Conservation (phyloP, 495 filamentous ascomycete genomes). For the Chaetomium tenue region DNA sequence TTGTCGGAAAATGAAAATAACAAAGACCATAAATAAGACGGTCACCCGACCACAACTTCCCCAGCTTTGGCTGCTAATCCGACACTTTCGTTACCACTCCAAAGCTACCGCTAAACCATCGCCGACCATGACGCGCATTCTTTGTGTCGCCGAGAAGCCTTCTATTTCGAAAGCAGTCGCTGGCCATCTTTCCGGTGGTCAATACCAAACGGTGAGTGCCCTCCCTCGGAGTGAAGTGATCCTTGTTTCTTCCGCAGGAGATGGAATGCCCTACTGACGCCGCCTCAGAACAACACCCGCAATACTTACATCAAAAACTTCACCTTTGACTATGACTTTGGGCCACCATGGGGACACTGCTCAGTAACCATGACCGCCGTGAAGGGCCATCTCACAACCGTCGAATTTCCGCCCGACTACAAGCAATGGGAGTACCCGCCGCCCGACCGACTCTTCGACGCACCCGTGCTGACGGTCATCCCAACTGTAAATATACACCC, state of each 20-base stretch:
- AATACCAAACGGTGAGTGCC: conserved; percentile 62
- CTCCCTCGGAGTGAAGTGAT: too few species aligned
- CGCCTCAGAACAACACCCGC: conserved; percentile 50
- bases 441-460: conserved; percentile 78
- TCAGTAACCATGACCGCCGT: conserved; percentile 91
- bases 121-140: conserved; percentile 52
- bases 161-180: conserved; percentile 94
- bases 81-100: neutral
- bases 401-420: conserved; percentile 69
- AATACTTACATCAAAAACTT: conserved; percentile 91
- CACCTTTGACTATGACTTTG: conserved; percentile 84
- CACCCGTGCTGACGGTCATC: conserved; percentile 65
- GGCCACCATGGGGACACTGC: conserved; percentile 73
- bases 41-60: neutral
- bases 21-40: neutral
- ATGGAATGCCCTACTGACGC: neutral
- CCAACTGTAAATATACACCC: conserved; percentile 52
- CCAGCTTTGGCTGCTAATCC: conserved; percentile 2
- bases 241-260: neutral
- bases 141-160: conserved; percentile 97
- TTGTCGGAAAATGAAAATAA: conserved; percentile 11
- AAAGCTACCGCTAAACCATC: neutral
- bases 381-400: conserved; percentile 72
- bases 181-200: conserved; percentile 76
- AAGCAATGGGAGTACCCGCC: conserved; percentile 77